These are phyloP conservation scores for barley (Hordeum vulgare) DNA, from an alignment of 176 grass and related monocot species.

Conservation along the genomic window MorexV3_pseudomolecules_assembly NC_058518.1:486466965-486467464, in stretches of 20 bases:
- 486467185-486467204: no score
- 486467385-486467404: constrained; percentile 89
- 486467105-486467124: no score
- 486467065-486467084: background rate
- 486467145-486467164: no score
- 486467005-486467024: background rate
- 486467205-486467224: no score
- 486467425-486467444: constrained; percentile 71
- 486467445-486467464: constrained; percentile 76
- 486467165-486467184: no score
- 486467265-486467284: background rate
- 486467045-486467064: background rate
- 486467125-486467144: no score
- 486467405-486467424: constrained; percentile 91
- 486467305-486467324: background rate
- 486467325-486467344: background rate
- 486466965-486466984: background rate
- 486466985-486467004: background rate
- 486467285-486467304: background rate
- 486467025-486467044: background rate
- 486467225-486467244: no score
- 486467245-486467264: background rate
- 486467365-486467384: constrained; percentile 59
- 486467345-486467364: constrained; percentile 9
- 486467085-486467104: no score